Evolutionary conservation across 2,329 filamentous ascomycete species (phyloP), one percentile per base, ranked within the genome.

Genomic region (Blastomyces parvus): DNA sequence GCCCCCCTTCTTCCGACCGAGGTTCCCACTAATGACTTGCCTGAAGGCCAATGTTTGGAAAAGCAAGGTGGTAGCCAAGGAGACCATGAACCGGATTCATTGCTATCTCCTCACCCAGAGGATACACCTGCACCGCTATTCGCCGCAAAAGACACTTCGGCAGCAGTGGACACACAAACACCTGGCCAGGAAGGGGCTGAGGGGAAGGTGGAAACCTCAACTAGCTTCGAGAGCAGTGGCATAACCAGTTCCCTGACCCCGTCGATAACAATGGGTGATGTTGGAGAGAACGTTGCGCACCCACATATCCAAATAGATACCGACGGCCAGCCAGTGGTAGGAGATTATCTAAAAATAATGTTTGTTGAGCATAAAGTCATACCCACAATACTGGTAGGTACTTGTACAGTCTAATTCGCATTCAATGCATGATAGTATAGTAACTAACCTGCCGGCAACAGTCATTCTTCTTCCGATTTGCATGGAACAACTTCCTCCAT

Each of bases 401-500:
- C 64, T 14, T 27, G 88, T 78, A 7, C 64, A 17, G 27, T 60
- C 46, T 33, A 59, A n/a, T 53, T 33, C 56, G 8, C 17, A 44
- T 60, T 40, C 44, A 64, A 48, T 66, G 36, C 42, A 48, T 59
- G 7, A 33, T n/a, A 55, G 30, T 36, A n/a, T 30, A 25, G 25
- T 55, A 63, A 5, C 40, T 59, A 40, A 59, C 57, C 9, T 13
- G 62, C 69, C 33, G n/a, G 40, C 38, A 64, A 13, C 67, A 95
- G 91, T 90, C 91, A 63, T 97, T 97, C 80, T 99, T 99, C 79
- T 99, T 99, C 80, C 86, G 88, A 64, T 99, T 97, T 72, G 93
- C 94, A 0, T 99, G 94, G 94, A 99, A 99, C 77, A 99, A 99
- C 75, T 99, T 99, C 73, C 83, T 99, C 55, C 94, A 99, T 78